Evolutionary conservation across 2,329 filamentous ascomycete genomes (phyloP), one percentile per base, ranked within the genome.

Genomic region (Colletotrichum lini): DNA sequence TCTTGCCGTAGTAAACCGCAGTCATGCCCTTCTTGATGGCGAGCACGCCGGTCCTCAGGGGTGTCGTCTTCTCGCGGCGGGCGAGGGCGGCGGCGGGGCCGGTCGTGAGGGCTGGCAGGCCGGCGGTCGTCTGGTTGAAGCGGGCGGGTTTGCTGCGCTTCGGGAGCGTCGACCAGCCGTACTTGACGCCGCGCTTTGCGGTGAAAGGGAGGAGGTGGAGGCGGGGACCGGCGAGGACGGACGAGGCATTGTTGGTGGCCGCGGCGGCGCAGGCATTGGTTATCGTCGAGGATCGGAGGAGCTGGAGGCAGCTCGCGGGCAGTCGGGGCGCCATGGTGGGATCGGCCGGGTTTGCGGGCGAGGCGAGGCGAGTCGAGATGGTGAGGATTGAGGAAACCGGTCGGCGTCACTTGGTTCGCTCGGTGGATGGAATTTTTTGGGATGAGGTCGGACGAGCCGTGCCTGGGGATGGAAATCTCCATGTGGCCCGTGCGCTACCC

Each of bases 11-110:
- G 87, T 93, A 98, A 74, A 98, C 84, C 72, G 93, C 95, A 53
- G 95, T 97, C 94, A 99, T 98, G 82, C 96, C 96, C 84, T 95
- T 96, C 85, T 99, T 99, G 80, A 92, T 88, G 15, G 93, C 95
- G 57, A 99, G 87, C 10, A 94, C 91, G 40, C 96, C 96, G 2
- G 95, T 92, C 38, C 96, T 93, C 52, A 91, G 77, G 1, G 90
- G 90, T 16, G 90, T 89, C 18, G 89, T 90, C 74, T 84, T 84
- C 75, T 85, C 87, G 76, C 85, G 87, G 58, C 90, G 88, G 81
- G 83, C 82, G 71, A 92, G 86, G 8, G 90, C 90, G 12, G 90
- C 90, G 2, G 88, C 88, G 2, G 89, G 89, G 0, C 89, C 89
- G 9, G 87, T 84, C 12, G 87, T 88, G 57, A 86, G 88, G 5